Conservation (phyloP, 1,284 basidiomycete species). For the Puccinia triticina region DNA sequence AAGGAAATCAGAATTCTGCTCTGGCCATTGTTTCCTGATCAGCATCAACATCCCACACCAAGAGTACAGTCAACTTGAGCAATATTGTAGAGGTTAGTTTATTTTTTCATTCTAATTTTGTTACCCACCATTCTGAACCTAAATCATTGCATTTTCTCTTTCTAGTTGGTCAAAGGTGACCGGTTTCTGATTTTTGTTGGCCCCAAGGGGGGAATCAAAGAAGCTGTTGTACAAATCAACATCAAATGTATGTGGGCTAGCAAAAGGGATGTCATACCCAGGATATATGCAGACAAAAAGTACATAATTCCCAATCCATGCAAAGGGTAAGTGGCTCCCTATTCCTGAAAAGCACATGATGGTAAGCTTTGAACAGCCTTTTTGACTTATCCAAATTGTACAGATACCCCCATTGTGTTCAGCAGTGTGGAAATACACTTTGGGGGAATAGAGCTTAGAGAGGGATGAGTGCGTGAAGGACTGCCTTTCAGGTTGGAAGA, state of each 20-base stretch:
- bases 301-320: constrained; percentile 29
- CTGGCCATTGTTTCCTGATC: constrained; percentile 31
- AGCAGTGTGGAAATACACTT: no score
- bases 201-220: neutral
- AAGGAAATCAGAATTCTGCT: constrained; percentile 19
- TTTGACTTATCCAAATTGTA: no score
- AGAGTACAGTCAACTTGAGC: constrained; percentile 12
- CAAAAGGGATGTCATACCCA: neutral
- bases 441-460: no score
- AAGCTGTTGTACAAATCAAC: constrained; percentile 16
- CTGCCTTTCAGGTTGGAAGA: no score
- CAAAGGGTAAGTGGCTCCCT: neutral
- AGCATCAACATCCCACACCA: constrained; percentile 2
- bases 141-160: no score
- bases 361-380: no score
- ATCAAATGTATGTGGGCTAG: neutral
- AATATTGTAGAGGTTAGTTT: constrained; percentile 17
- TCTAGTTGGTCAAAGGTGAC: constrained; percentile 29
- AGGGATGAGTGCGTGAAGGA: no score
- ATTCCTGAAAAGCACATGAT: no score
- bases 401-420: constrained; percentile 24
- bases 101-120: neutral
- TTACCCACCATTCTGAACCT: neutral
- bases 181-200: constrained; percentile 24
- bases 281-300: constrained; percentile 1